Percentiles rank a stretch among this genome's conserved stretches.
Evolutionary conservation across 345 rosid species (phyloP).

Genomic region (Anastatica hierochuntica): DNA sequence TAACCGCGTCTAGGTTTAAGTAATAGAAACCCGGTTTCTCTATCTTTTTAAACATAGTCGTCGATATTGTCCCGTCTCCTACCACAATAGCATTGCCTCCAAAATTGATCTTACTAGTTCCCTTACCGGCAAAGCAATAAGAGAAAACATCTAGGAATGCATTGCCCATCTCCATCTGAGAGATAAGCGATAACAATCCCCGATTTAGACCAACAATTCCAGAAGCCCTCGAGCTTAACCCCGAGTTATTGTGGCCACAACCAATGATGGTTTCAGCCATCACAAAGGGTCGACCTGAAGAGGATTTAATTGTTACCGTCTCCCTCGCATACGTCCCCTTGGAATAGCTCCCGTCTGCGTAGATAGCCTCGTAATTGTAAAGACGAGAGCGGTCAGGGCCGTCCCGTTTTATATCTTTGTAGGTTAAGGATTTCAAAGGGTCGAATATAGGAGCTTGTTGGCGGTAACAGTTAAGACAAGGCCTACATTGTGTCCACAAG

Average conservation of each 20-base stretch:
- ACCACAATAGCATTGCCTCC: neutral
- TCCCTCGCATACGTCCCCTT: neutral
- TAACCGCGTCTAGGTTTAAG: conserved; percentile 13
- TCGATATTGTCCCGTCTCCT: neutral
- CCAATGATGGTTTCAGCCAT: conserved; percentile 2
- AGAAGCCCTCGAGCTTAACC: neutral
- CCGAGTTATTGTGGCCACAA: conserved; percentile 10
- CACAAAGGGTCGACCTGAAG: conserved; percentile 11
- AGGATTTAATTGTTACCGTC: neutral
- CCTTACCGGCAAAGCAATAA: conserved; percentile 1
- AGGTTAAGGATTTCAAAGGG: conserved; percentile 7
- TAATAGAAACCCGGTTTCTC: neutral
- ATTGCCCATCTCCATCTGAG: conserved; percentile 12
- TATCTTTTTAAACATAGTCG: neutral
- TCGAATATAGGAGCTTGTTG: neutral
- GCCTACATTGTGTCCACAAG: conserved; percentile 13
- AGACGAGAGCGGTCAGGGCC: neutral
- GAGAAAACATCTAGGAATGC: neutral
- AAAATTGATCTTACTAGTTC: conserved; percentile 12
- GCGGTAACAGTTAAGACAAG: neutral
- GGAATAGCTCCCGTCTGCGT: neutral
- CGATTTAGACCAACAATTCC: conserved; percentile 9
- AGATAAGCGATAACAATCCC: neutral
- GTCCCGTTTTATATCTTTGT: neutral
- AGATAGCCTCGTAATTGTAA: neutral